Evolutionary conservation across 169 alveolate species (phyloP).

Genomic region (Plasmodium falciparum): DNA sequence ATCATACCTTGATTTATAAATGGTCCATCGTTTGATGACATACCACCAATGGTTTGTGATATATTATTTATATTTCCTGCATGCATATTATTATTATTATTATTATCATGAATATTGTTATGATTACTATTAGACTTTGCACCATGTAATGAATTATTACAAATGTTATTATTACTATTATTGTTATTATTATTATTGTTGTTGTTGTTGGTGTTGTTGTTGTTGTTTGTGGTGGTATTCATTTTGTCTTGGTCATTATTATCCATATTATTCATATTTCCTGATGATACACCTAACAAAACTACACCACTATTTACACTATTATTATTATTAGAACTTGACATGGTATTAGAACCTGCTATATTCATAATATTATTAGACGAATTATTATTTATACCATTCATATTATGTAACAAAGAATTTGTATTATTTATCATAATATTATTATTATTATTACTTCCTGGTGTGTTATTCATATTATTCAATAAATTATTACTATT

Average conservation of each 20-base stretch:
- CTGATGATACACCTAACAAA: neutral
- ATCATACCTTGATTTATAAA: constrained; percentile 51
- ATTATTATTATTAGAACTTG: neutral
- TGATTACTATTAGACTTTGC: constrained; percentile 7
- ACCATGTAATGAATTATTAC: neutral
- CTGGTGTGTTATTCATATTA: constrained; percentile 8
- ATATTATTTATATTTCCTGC: neutral
- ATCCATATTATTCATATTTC: constrained; percentile 8
- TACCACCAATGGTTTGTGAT: neutral
- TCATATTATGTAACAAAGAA: constrained; percentile 12
- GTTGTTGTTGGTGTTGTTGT: constrained; percentile 1
- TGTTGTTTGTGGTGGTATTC: neutral
- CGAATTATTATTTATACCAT: constrained; percentile 7
- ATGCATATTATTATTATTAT: neutral
- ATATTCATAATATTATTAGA: constrained; percentile 14
- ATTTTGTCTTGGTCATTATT: neutral
- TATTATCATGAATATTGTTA: neutral
- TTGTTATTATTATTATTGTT: neutral
- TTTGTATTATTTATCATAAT: constrained; percentile 33
- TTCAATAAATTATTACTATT: constrained; percentile 7
- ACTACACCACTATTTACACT: neutral
- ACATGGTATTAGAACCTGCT: constrained; percentile 4
- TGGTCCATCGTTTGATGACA: neutral
- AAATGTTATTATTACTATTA: constrained; percentile 8
- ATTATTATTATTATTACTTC: neutral